Base-by-base conservation (phyloP, 306 rosid species). In the Vigna reflexopilosa region DNA sequence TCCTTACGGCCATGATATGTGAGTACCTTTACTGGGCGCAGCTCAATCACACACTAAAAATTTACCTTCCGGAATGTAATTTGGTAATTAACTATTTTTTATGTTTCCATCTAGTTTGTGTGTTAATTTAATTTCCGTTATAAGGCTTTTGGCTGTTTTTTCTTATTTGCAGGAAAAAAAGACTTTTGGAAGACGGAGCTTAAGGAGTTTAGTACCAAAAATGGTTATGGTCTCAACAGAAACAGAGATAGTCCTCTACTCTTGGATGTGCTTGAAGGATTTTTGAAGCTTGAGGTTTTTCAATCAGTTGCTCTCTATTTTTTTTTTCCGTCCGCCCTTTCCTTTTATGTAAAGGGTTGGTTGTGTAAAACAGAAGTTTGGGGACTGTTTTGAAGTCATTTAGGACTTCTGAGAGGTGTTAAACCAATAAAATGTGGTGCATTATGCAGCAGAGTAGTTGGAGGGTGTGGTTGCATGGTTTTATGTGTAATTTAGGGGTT, bases 11-110 rank as follows among this genome's bases (percentile, higher is more conserved):
- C 14, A 76, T 96, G 75, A 69, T 96, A 73, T 93, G 99, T 19
- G 99, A 96, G 82, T 93, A 96, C 86, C 82, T 96, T 30, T 97
- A 96, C 85, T 96, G 99, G 98, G 97, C 99, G 3, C 97, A 95
- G 73, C 90, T 95, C 66, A 95, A 78, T 80, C 99, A 95, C 84
- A 89, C 99, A 0, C 83, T 96, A 0, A 96, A 96, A 83, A 98
- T 96, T 54, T 96, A 96, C 84, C 90, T 87, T 67, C 99, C 99
- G 0, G 99, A 96, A 82, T 96, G 98, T 83, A 96, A 96, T 84
- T 84, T 96, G 98, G 99, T 96, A 93, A 88, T 86, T 58, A 54
- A 66, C 36, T 77, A 48, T 45, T 13, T 83, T 20, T 19, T 30
- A 45, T 54, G 16, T 76, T 80, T 72, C 90, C 47, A 42, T 42